These are phyloP conservation scores for Pulveroboletus ravenelii DNA, from an alignment of 768 basidiomycete species.

Conservation along the genomic window DNA sequence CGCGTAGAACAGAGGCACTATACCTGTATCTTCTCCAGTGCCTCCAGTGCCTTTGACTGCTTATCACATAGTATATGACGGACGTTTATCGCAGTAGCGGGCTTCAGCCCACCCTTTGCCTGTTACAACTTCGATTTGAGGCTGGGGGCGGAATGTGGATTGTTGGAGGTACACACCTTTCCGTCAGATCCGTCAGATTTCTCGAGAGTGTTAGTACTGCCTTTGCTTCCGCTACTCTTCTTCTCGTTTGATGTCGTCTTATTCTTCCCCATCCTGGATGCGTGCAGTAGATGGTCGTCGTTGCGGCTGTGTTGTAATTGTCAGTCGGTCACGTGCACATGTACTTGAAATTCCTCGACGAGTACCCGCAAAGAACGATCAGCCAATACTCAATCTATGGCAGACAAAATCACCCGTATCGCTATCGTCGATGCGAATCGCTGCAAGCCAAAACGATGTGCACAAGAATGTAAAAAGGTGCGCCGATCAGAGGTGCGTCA, in stretches of 20 bases:
- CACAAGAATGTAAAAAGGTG: conserved; percentile 98
- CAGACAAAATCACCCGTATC: conserved; percentile 96
- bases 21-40: conserved; percentile 76
- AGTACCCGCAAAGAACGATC: neutral
- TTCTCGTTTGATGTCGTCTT: conserved; percentile 23
- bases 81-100: conserved; percentile 80
- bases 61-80: conserved; percentile 89
- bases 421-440: conserved; percentile 90
- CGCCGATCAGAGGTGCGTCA: conserved; percentile 1
- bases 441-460: conserved; percentile 95
- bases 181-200: conserved; percentile 14
- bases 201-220: conserved; percentile 12
- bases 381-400: conserved; percentile 42
- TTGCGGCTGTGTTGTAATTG: conserved; percentile 6
- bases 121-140: conserved; percentile 13
- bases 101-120: conserved; percentile 61
- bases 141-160: neutral
- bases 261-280: conserved; percentile 25
- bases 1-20: conserved; percentile 1
- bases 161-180: conserved; percentile 19
- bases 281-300: neutral
- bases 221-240: conserved; percentile 19
- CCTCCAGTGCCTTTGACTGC: conserved; percentile 74
- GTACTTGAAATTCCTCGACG: neutral
- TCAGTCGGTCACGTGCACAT: conserved; percentile 15